Percentiles rank a stretch among this genome's conserved stretches.
phyloP scores from a whole-genome alignment of 768 basidiomycete genomes.

The Suillus fuscotomentosus region DNA sequence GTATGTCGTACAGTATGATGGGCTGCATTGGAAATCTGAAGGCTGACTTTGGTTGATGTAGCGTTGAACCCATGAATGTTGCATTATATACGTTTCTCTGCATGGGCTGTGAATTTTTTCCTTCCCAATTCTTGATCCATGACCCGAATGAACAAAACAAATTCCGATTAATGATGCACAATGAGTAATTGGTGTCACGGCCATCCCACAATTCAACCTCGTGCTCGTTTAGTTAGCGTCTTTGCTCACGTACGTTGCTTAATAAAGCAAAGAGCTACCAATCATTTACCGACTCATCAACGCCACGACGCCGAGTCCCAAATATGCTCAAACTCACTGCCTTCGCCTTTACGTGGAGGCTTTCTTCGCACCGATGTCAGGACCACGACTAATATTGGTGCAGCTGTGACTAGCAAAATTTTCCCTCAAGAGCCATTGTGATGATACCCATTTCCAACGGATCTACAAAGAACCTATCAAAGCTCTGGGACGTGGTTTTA shows the following conservation, averaged over 20 bases:
- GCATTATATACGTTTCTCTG: not conserved
- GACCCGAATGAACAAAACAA: not conserved
- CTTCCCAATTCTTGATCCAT: not conserved
- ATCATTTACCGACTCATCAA: not conserved
- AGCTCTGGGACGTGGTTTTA: not conserved
- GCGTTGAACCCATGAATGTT: not conserved
- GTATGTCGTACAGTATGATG: slow-evolving; percentile 41
- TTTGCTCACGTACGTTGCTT: no score
- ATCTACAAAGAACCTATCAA: not conserved
- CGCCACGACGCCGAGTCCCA: not conserved
- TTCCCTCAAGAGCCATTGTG: not conserved
- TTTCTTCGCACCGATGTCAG: not conserved
- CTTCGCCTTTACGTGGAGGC: not conserved
- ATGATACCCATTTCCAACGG: not conserved
- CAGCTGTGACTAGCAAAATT: not conserved
- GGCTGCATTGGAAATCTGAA: slow-evolving; percentile 6
- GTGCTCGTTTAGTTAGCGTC: no score
- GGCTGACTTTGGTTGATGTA: not conserved
- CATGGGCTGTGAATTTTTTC: not conserved
- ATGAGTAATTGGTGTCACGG: not conserved
- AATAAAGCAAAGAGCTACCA: not conserved
- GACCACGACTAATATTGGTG: not conserved
- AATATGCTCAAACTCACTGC: not conserved
- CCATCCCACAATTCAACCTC: no score
- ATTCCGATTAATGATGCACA: not conserved